These are phyloP conservation scores for Gossypium rotundifolium DNA, from an alignment of 345 rosid species.

Conservation along the genomic window DNA sequence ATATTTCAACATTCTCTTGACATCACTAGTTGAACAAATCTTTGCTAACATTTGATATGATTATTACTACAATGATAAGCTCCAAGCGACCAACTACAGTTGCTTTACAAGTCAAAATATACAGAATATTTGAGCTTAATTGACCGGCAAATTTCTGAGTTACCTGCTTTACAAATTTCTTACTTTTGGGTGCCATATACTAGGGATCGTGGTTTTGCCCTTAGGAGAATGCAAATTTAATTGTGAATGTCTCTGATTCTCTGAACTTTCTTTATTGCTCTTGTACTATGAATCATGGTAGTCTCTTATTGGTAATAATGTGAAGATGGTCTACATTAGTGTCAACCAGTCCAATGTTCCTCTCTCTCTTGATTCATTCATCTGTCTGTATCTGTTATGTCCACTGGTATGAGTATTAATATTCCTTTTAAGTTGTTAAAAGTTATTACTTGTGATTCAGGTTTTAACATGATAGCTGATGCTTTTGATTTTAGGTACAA, in stretches of 20 bases:
- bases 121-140: not conserved
- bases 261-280: not conserved
- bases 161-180: not conserved
- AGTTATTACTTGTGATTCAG: not conserved
- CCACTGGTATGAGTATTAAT: not conserved
- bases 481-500: slow-evolving; percentile 49
- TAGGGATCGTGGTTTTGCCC: not conserved
- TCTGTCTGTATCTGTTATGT: not conserved
- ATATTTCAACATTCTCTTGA: not conserved
- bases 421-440: not conserved
- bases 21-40: not conserved
- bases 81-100: not conserved
- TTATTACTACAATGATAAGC: not conserved
- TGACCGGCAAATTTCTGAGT: not conserved
- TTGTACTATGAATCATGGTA: not conserved
- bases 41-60: not conserved
- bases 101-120: not conserved
- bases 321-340: not conserved
- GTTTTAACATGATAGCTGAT: not conserved
- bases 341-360: not conserved
- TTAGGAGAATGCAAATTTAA: not conserved
- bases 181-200: not conserved
- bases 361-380: not conserved
- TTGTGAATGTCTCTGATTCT: not conserved
- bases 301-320: not conserved